A percentile compares a stretch with the other conserved stretches of the same genome.
Conservation (phyloP, 2,329 filamentous ascomycete genomes). For the Macrophomina tecta region DNA sequence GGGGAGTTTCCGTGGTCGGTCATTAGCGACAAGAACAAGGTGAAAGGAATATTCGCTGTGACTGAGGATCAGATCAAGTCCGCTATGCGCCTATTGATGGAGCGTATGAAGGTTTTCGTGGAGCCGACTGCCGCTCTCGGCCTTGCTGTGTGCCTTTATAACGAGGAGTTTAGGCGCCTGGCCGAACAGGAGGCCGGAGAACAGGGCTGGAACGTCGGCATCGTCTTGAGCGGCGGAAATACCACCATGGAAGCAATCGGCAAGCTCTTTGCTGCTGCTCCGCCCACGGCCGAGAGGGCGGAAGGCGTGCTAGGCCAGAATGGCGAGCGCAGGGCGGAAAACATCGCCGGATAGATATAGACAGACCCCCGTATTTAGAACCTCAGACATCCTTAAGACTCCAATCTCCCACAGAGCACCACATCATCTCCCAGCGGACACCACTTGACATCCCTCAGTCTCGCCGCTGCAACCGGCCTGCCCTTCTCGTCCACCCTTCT, state of each 20-base stretch:
- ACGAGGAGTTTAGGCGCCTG: slow-evolving; percentile 78
- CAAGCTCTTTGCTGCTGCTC: slow-evolving; percentile 55
- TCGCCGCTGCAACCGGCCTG: slow-evolving; percentile 62
- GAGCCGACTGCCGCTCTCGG: slow-evolving; percentile 89
- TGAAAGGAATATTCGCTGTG: slow-evolving; percentile 74
- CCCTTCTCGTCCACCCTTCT: slow-evolving; percentile 59
- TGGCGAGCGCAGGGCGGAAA: slow-evolving; percentile 52
- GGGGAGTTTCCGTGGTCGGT: slow-evolving; percentile 78
- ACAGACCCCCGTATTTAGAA: neutral
- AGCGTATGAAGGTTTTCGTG: slow-evolving; percentile 88
- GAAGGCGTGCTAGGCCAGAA: slow-evolving; percentile 48
- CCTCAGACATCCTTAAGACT: neutral
- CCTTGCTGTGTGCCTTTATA: slow-evolving; percentile 80
- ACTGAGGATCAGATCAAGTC: slow-evolving; percentile 80
- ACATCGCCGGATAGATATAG: slow-evolving; percentile 50
- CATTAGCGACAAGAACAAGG: slow-evolving; percentile 73
- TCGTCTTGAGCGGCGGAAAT: slow-evolving; percentile 69
- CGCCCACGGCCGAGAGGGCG: slow-evolving; percentile 43
- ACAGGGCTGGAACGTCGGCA: slow-evolving; percentile 73
- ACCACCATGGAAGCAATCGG: slow-evolving; percentile 67
- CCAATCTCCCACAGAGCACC: slow-evolving; percentile 72
- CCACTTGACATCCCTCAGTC: slow-evolving; percentile 73
- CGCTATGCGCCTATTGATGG: slow-evolving; percentile 78
- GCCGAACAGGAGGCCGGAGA: slow-evolving; percentile 74
- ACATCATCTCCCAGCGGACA: slow-evolving; percentile 81